Base-by-base conservation (phyloP, 1,284 basidiomycete genomes). In the Sanghuangporus weigelae region DNA sequence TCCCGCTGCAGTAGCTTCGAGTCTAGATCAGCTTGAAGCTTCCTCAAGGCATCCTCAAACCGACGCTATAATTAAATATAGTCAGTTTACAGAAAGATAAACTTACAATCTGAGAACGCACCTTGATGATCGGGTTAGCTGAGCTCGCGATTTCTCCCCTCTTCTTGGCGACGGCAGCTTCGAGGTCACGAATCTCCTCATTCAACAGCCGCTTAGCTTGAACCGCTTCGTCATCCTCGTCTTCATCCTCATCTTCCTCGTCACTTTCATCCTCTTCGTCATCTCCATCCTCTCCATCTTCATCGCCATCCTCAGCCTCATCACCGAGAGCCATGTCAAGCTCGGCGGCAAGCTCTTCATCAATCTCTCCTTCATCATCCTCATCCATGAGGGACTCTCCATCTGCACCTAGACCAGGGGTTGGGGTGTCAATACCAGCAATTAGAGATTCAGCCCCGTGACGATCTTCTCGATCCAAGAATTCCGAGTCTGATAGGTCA, bases 31-130 rank as follows among this genome's bases (percentile, higher is more conserved):
- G 87, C 85, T 50, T 89, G 85, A 60, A 97, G 79, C 73, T 95
- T 96, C 77, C 88, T 90, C 69, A 96, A 78, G 3, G 92, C 90
- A 73, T 96, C 95, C 74, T 96, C 93, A 76, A 96, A 96, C 40
- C 95, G 93, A 84, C 92, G 92, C 90, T 95, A 68, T 23, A 31
- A 39, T 63, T 21, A 59, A 58, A 60, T 6, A 66, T 36, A 66
- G n/a, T 64, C 31, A 66, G 50, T 31, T 23, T 46, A 19, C 50
- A 14, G 53, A 16, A 19, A 63, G 50, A 59, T 66, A 26, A 16
- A 31, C 10, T 26, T 26, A 12, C n/a, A 26, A 12, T 8, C 11
- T 31, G 7, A 51, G 5, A 7, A 54, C 76, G 65, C 71, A 90
- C 91, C 78, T 87, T 89, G 74, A 97, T 94, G 64, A 97, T 85